A percentile compares a stretch with the other conserved stretches of the same genome.
Evolutionary conservation across 164 flowering plant genomes (phyloP).

Genomic region (Cinnamomum chago): DNA sequence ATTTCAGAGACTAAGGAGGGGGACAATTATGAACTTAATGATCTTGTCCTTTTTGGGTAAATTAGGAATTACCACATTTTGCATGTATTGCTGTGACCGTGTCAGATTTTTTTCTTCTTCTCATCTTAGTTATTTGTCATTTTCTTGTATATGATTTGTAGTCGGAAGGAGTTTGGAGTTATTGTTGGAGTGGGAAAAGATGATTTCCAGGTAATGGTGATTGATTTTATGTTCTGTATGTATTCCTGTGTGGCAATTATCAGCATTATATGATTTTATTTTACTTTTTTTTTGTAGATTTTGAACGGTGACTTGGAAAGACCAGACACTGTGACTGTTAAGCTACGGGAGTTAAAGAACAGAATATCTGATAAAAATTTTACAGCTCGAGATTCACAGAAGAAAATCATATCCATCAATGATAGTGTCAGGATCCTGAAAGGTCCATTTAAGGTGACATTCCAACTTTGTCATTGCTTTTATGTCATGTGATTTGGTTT

Average conservation of each 20-base stretch:
- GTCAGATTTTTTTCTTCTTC: background rate
- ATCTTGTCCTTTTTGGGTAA: constrained; percentile 83
- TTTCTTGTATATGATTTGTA: constrained; percentile 26
- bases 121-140: background rate
- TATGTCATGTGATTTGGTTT: background rate
- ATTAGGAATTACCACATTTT: constrained; percentile 4
- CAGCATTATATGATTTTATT: background rate
- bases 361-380: constrained; percentile 52
- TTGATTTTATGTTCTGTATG: background rate
- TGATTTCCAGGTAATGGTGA: constrained; percentile 54
- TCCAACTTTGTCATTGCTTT: background rate
- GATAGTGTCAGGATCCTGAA: constrained; percentile 66
- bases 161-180: constrained; percentile 78
- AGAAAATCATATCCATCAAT: constrained; percentile 47
- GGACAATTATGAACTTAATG: constrained; percentile 48
- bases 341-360: constrained; percentile 39
- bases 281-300: constrained; percentile 38
- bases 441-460: constrained; percentile 71
- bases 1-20: constrained; percentile 16
- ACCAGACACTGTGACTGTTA: constrained; percentile 40
- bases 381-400: constrained; percentile 54
- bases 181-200: constrained; percentile 60
- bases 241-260: background rate
- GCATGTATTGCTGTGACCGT: background rate
- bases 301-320: constrained; percentile 57